Base-by-base conservation (phyloP, 2,329 filamentous ascomycete species). In the Pleoardoris graminearum region DNA sequence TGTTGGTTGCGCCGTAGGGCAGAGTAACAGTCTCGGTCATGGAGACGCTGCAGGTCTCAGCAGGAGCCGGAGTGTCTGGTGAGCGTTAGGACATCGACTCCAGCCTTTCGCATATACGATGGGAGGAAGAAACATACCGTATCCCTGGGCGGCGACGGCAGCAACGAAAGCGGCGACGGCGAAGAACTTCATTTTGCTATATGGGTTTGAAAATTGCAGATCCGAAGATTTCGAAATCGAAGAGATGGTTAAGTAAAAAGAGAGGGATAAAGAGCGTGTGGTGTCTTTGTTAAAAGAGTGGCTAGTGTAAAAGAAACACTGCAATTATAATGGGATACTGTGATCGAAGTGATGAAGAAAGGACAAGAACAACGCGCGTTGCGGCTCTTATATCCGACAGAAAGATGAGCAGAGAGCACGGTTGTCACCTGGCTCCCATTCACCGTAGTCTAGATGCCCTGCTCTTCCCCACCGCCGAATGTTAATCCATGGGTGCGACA, bases 101-200 rank as follows among this genome's bases (percentile, higher is more conserved):
- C n/a, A n/a, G n/a, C n/a, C n/a, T n/a, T n/a, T n/a, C n/a, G n/a
- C n/a, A n/a, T n/a, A n/a, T n/a, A n/a, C n/a, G n/a, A n/a, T n/a
- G n/a, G 7, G 22, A 29, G 17, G n/a, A 7, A 10, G 38, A 4
- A 30, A 53, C 32, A 27, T 51, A 57, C 55, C 51, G 43, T 51
- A 43, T 51, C 60, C 61, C 22, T 60, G 59, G 3, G 66, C 67
- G 46, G 60, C 59, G 39, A 58, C 67, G 36, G 61, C 61, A 43
- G 63, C 61, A 45, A 63, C 46, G 50, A 68, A 42, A 54, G 65
- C 63, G 59, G 61, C 53, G 48, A 66, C 38, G 45, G 65, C 53
- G 59, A 66, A 62, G 66, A 69, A 70, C 63, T 64, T 66, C 69
- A 71, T 71, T 56, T 22, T 57, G 45, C 36, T 19, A 44, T 46